Evolutionary conservation across 495 filamentous ascomycete genomes (phyloP), one percentile per base, ranked within the genome.

Genomic region (Neurospora sp.): DNA sequence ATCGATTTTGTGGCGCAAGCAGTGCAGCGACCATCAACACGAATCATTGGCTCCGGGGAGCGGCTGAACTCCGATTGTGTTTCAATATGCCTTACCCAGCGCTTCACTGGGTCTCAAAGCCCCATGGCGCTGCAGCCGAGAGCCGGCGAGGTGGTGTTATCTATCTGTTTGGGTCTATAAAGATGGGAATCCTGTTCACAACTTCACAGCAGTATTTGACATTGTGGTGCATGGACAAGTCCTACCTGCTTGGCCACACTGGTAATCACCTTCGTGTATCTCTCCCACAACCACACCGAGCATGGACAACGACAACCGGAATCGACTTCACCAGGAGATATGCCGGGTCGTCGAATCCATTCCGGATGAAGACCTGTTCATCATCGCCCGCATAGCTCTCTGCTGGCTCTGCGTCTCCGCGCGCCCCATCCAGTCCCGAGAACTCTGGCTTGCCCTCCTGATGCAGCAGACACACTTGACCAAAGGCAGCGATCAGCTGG

Each of bases 351-450:
- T 60, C 62, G 31, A 27, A 23, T 16, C 39, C 20, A 54, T 72
- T 38, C 49, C 3, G 4, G 20, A 44, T 42, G 46, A 74, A 35
- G 49, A 35, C 16, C 41, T 69, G 1, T 66, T 37, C 40, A 27
- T 72, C 35, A 38, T 70, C 27, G 74, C 66, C n/a, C 71, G 77
- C 31, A 73, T 74, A 23, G 76, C 73, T 3, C 41, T 78, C 39
- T 75, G 76, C 73, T 79, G 78, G 78, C 73, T 78, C n/a, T 76
- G 71, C 8, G 75, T 76, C 40, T 71, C 73, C 23, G 70, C 62
- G 27, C 73, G 73, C 1, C 78, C 75, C 6, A 66, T 79, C 39
- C 73, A 75, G 10, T 37, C 75, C 10, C 70, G 71, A 16, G 76
- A 78, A 44, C 66, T 79, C 2, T 76, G 76, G 78, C 38, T 78